Conservation (phyloP, 106 monocot species). For the Dendrobium nobile region DNA sequence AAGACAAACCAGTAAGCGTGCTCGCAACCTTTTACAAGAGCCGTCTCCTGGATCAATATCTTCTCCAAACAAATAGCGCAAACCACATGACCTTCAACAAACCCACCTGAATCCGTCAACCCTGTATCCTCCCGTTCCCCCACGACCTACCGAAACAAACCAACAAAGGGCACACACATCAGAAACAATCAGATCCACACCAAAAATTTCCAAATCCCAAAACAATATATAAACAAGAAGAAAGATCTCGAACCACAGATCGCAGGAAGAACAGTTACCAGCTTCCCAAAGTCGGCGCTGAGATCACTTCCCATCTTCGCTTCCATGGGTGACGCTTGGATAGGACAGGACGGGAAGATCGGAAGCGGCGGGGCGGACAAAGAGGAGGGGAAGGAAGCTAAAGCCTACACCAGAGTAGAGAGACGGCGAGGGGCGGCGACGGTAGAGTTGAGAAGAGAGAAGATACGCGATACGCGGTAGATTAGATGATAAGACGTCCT, state of each 20-base stretch:
- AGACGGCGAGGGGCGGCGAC: neutral
- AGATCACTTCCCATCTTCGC: neutral
- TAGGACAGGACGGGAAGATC: slow-evolving; percentile 6
- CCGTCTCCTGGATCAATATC: slow-evolving; percentile 57
- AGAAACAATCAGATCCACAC: neutral
- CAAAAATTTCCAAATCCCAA: neutral
- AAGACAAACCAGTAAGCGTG: slow-evolving; percentile 83
- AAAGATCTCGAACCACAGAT: neutral
- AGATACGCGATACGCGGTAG: no score
- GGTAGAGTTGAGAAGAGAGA: no score
- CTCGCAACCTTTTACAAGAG: slow-evolving; percentile 84
- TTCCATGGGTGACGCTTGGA: slow-evolving; percentile 2
- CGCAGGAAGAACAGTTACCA: neutral
- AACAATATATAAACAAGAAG: neutral
- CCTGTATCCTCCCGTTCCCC: neutral
- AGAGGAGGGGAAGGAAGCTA: neutral
- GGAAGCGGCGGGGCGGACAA: neutral
- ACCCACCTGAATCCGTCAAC: slow-evolving; percentile 3
- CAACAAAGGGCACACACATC: neutral
- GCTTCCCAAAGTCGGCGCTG: neutral
- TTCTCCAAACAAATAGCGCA: slow-evolving; percentile 79
- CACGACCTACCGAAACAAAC: neutral
- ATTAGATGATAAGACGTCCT: no score
- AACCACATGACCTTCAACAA: slow-evolving; percentile 22
- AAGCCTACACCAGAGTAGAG: no score